phyloP scores from a whole-genome alignment of 148 eudicot species.

The Spergularia marina region DNA sequence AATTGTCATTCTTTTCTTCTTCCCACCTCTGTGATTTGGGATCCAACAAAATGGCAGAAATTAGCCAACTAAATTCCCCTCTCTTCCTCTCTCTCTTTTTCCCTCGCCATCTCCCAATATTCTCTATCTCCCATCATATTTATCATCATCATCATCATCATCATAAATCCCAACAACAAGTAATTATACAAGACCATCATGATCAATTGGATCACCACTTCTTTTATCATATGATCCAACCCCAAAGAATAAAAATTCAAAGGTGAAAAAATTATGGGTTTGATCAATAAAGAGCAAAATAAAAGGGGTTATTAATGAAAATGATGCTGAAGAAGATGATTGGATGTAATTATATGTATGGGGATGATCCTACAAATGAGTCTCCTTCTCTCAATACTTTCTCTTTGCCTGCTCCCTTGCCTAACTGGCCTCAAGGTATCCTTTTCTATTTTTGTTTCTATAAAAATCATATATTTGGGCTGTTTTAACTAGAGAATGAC shows the following conservation, averaged over 20 bases:
- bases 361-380: constrained; percentile 29
- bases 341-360: constrained; percentile 35
- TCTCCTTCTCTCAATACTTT: constrained; percentile 35
- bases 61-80: not conserved
- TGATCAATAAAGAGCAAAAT: constrained; percentile 4
- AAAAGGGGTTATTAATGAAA: not conserved
- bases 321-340: constrained; percentile 28
- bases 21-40: not conserved
- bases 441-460: not conserved
- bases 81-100: not conserved
- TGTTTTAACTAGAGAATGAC: too few species aligned
- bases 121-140: too few species aligned
- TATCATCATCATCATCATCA: too few species aligned
- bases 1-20: constrained; percentile 15
- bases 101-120: not conserved
- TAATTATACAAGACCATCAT: not conserved
- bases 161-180: not conserved
- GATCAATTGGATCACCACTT: not conserved
- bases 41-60: not conserved
- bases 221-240: not conserved
- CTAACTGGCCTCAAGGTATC: constrained; percentile 78
- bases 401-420: constrained; percentile 70
- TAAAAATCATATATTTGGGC: too few species aligned
- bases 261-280: constrained; percentile 10
- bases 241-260: not conserved